Evolutionary conservation across 345 rosid genomes (phyloP), one percentile per base, ranked within the genome.

Genomic region (Aurinia saxatilis): DNA sequence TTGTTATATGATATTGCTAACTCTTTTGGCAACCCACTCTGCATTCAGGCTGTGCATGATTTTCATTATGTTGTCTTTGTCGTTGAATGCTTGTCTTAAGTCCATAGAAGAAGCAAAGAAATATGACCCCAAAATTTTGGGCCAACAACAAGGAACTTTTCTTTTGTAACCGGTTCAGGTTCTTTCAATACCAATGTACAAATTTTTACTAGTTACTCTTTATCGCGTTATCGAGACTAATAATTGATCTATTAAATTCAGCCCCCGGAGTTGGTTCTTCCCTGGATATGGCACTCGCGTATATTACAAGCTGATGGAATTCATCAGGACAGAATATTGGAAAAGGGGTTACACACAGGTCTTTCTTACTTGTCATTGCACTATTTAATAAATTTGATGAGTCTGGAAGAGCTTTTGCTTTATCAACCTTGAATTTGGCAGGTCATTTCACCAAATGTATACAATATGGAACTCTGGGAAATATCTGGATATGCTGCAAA

Each of bases 181-280:
- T 67, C 9, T 27, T 9, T 15, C 16, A 8, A 2, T 34, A 18
- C 36, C 48, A 16, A 50, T 42, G 15, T 42, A 36, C 31, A 21
- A 21, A 21, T 41, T 15, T 31, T 38, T 23, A 10, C 23, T 39
- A 23, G 33, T 36, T 13, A 47, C 33, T 14, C 33, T 38, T 49
- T 14, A 65, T 13, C 13, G 9, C 60, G 11, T 9, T 8, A 50
- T 21, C 13, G 44, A 18, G 48, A 48, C 18, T 0, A 15, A n/a
- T 21, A 14, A 17, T 34, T n/a, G n/a, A 7, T 29, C 13, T 10
- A 2, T n/a, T n/a, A n/a, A n/a, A n/a, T 68, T 61, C 85, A 90
- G 97, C 72, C 97, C 95, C 8, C 92, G 92, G 62, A 90, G 97
- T 72, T 87, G 95, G 91, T 90, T 90, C 80, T 87, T 90, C 78